Evolutionary conservation across 2,329 filamentous ascomycete species (phyloP).

Genomic region (Alternaria ethzedia): DNA sequence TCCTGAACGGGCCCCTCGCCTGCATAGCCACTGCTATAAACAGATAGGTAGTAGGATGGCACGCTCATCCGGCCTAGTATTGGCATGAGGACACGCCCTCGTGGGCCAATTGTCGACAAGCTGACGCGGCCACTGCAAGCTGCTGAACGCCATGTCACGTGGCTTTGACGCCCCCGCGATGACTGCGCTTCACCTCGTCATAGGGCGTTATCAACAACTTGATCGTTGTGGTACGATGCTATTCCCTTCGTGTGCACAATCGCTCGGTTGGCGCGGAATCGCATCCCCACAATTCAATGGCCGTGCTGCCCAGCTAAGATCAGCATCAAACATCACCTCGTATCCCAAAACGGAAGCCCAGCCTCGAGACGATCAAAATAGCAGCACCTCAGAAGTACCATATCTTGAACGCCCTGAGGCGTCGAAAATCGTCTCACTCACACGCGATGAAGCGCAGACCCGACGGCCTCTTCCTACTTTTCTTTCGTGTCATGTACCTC

Average conservation of each 20-base stretch:
- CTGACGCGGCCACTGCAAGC: slow-evolving; percentile 4
- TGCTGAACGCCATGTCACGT: slow-evolving; percentile 12
- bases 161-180: neutral
- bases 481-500: slow-evolving; percentile 21
- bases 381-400: neutral
- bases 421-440: neutral
- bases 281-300: slow-evolving; percentile 5
- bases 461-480: slow-evolving; percentile 17
- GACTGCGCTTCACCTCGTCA: neutral
- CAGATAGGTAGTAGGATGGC: neutral
- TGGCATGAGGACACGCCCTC: neutral
- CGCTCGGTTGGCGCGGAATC: neutral
- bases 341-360: slow-evolving; percentile 1
- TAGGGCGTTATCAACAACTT: neutral
- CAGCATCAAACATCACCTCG: slow-evolving; percentile 6
- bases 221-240: neutral
- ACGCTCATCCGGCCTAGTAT: neutral
- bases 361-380: slow-evolving; percentile 1
- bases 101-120: neutral
- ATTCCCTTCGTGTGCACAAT: neutral
- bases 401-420: neutral
- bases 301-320: slow-evolving; percentile 6
- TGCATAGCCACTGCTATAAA: neutral
- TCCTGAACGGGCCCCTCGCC: neutral
- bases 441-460: slow-evolving; percentile 7